phyloP scores from a whole-genome alignment of 441 rosid genomes.

The Populus hybrid region DNA sequence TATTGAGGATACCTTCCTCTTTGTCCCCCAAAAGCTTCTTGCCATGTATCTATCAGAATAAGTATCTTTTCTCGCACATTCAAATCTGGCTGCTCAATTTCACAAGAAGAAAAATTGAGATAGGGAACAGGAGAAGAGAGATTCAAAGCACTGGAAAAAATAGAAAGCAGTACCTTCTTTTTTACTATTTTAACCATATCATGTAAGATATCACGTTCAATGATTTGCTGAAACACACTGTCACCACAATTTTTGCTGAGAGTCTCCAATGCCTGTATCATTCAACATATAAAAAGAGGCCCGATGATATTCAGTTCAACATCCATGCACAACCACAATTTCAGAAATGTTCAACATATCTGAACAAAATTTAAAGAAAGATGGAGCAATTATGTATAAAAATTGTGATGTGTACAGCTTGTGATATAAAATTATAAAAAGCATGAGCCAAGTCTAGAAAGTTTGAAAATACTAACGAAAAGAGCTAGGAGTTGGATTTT shows the following conservation, averaged over 20 bases:
- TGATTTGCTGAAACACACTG: slow-evolving; percentile 73
- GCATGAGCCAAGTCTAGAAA: slow-evolving; percentile 3
- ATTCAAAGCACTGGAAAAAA: not conserved
- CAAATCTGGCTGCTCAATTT: slow-evolving; percentile 76
- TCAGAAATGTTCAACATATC: not conserved
- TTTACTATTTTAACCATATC: slow-evolving; percentile 98
- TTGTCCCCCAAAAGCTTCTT: slow-evolving; percentile 92
- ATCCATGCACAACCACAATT: not conserved
- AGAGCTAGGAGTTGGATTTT: slow-evolving; percentile 88
- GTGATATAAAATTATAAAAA: not conserved
- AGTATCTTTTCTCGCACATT: slow-evolving; percentile 91
- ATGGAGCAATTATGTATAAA: not conserved
- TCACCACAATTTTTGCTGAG: slow-evolving; percentile 95
- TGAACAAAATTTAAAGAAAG: not conserved
- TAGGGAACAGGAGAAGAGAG: slow-evolving; percentile 16
- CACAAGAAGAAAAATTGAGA: slow-evolving; percentile 11
- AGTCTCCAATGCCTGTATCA: slow-evolving; percentile 81
- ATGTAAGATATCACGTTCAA: slow-evolving; percentile 89
- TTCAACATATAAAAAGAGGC: not conserved
- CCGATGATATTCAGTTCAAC: not conserved
- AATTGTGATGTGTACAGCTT: not conserved
- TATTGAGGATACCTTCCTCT: slow-evolving; percentile 86
- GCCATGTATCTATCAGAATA: slow-evolving; percentile 91
- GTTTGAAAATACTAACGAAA: slow-evolving; percentile 56
- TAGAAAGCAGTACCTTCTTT: slow-evolving; percentile 63